Conservation (phyloP, 495 filamentous ascomycete genomes). For the Podospora appendiculata region DNA sequence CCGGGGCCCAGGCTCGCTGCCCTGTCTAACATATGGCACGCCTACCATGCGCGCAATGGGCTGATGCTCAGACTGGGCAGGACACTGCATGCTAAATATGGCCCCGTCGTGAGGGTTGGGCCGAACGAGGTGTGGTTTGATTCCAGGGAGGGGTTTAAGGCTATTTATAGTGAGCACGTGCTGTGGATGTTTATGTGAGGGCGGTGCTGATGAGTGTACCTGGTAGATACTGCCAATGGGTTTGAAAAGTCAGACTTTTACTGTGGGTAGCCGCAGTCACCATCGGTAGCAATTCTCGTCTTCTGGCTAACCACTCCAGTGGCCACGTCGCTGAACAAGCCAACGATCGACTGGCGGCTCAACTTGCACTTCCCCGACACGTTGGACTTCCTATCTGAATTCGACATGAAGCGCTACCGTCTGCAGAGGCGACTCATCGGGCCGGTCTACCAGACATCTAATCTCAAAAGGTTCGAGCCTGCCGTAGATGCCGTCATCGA, state of each 20-base stretch:
- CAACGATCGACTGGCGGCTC: constrained; percentile 11
- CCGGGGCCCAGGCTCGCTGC: constrained; percentile 30
- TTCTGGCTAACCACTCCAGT: constrained; percentile 10
- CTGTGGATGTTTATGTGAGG: too few species aligned
- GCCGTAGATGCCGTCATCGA: constrained; percentile 26
- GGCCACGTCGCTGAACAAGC: constrained; percentile 19
- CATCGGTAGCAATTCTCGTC: background rate
- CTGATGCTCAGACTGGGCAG: constrained; percentile 20
- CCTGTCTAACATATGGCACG: constrained; percentile 32
- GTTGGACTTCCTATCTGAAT: constrained; percentile 30
- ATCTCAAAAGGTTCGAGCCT: constrained; percentile 27
- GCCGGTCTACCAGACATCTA: constrained; percentile 23
- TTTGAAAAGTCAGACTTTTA: constrained; percentile 33
- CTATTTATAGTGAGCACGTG: constrained; percentile 36
- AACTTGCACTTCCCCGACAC: constrained; percentile 19
- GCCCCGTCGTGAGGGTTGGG: constrained; percentile 48
- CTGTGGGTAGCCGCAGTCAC: constrained; percentile 14
- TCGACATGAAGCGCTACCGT: constrained; percentile 28
- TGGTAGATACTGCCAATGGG: constrained; percentile 18
- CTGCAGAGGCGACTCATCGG: constrained; percentile 33
- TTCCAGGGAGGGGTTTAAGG: constrained; percentile 29
- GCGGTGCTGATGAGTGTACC: too few species aligned
- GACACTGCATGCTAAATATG: constrained; percentile 42
- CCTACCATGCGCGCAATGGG: constrained; percentile 21
- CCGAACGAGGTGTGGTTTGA: constrained; percentile 47